Evolutionary conservation across 1,139 yeast species (phyloP), one percentile per base, ranked within the genome.

Genomic region (Blastobotrys buckinghamii): DNA sequence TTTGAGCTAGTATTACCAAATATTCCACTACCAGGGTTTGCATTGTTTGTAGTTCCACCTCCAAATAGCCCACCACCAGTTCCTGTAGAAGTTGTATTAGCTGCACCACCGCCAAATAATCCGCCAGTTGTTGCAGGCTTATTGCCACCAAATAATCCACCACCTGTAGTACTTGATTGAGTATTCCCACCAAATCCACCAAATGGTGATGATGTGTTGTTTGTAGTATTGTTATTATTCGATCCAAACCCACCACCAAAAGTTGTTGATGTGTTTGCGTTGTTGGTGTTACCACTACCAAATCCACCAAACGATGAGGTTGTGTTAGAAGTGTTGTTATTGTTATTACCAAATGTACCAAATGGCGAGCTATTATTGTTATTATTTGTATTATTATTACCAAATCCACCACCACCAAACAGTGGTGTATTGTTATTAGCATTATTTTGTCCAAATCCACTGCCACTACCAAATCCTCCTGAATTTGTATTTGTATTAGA

Each of bases 281-380:
- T n/a, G n/a, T n/a, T n/a, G 35, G 30, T 33, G n/a, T 48, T 43
- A 9, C 68, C 67, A n/a, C n/a, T n/a, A 54, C 63, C 62, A n/a
- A 60, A 49, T 12, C 65, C 61, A 6, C 61, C 59, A 19, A 53
- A 45, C 1, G 50, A 46, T 10, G 41, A 27, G 6, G 48, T 44
- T 9, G 20, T 30, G 27, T 44, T 61, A 7, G 47, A 47, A 10
- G 29, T 26, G 10, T 26, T 26, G 10, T 6, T n/a, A n/a, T n/a
- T n/a, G n/a, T n/a, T 29, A 13, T 27, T 37, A 7, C 39, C n/a
- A 17, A 37, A 37, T 10, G 33, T 20, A 20, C 47, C 47, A 6
- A 15, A 8, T 30, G 47, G 50, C 10, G 29, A 7, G 10, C 10
- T 26, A 26, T 6, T 29, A 13, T 27, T 37, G 3, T 26, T 22